Base-by-base conservation (phyloP, 345 rosid genomes). In the Raphanus raphanistrum region DNA sequence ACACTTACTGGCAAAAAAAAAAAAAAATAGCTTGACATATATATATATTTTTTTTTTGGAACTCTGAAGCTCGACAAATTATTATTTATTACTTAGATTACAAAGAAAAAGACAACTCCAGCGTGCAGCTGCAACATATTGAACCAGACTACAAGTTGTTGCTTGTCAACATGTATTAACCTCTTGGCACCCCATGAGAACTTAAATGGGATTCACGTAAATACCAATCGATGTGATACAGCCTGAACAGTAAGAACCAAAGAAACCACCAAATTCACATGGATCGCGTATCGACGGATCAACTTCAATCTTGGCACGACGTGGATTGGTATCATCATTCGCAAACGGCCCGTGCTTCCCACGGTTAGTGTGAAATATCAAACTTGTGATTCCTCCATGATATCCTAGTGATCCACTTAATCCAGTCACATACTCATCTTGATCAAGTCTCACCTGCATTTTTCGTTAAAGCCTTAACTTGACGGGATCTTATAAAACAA, bases 201-300 rank as follows among this genome's bases (percentile, higher is more conserved):
- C 55, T 5, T 48, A 8, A n/a, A 45, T 15, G 16, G 55, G 55
- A n/a, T n/a, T 48, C 55, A 48, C 21, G 21, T 48, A 48, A n/a
- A 5, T 48, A 48, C 55, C 21, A 48, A 48, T 48, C 17, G 55
- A 48, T 48, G 55, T 13, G 5, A 48, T 2, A n/a, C 8, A n/a
- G 55, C 8, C 17, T n/a, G 7, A 48, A 48, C 21, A 1, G 31
- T 5, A 65, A 65, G 69, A 36, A 2, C 69, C 69, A 65, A 65
- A 65, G 32, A 65, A 65, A 17, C 69, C 69, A 38, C 16, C 32
- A 65, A 65, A 65, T 12, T 65, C 69, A 11, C 54, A 9, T 8
- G 10, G 61, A 8, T 57, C 61, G 5, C 10, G 26, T 17, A 55
- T 55, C 2, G 10, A 2, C 10, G 58, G 26, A 52, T 52, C 58